phyloP scores from a whole-genome alignment of 257 asterid species.

The Capsicum rhomboideum region DNA sequence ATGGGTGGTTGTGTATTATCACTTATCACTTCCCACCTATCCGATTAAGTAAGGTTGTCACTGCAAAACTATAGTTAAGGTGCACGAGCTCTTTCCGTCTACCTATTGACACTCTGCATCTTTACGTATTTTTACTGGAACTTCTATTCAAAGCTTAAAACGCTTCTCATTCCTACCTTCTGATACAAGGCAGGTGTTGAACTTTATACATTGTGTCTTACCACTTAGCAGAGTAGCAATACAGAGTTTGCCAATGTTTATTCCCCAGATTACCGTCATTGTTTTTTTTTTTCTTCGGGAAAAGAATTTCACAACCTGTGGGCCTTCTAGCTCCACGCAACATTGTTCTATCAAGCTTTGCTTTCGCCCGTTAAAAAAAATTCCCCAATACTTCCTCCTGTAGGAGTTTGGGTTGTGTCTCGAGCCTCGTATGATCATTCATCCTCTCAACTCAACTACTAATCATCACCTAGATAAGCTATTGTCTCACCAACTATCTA shows the following conservation, averaged over 20 bases:
- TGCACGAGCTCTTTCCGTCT: too few species aligned
- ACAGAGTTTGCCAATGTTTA: not conserved
- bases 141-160: not conserved
- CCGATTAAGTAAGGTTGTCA: not conserved
- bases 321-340: not conserved
- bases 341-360: not conserved
- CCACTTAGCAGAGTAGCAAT: not conserved
- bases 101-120: not conserved
- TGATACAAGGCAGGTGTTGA: not conserved
- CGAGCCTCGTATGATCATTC: not conserved
- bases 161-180: too few species aligned
- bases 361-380: not conserved
- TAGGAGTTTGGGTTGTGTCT: not conserved
- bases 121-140: too few species aligned
- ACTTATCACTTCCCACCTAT: not conserved
- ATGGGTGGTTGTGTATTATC: too few species aligned
- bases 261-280: not conserved
- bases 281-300: not conserved
- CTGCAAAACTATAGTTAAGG: too few species aligned
- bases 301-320: not conserved
- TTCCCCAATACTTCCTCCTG: too few species aligned
- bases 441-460: too few species aligned
- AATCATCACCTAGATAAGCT: not conserved
- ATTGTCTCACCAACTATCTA: not conserved
- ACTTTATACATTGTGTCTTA: not conserved